A percentile compares a stretch with the other conserved stretches of the same genome.
Evolutionary conservation across 257 asterid species (phyloP).

Genomic region (Solanum corneliomulleri): DNA sequence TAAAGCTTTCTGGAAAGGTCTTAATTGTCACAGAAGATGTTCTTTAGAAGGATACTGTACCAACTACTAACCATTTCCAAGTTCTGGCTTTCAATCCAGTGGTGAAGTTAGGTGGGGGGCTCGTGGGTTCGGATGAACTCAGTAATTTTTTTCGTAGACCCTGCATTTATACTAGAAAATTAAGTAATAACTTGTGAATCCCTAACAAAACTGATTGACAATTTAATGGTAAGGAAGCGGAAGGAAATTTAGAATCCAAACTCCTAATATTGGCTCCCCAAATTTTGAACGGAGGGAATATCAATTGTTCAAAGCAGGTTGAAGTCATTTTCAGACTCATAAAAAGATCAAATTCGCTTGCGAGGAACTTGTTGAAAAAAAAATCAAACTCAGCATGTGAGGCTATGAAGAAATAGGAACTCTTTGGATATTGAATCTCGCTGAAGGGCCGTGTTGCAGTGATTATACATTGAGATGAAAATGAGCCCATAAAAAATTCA

Average conservation of each 20-base stretch:
- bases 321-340: background rate
- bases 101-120: no score
- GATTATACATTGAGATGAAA: background rate
- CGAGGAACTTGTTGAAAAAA: background rate
- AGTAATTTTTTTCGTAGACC: no score
- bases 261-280: no score
- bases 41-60: background rate
- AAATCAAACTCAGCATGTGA: background rate
- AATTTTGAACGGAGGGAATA: background rate
- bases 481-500: background rate
- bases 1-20: background rate
- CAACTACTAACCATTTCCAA: background rate
- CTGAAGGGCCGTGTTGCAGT: background rate
- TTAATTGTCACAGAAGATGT: background rate
- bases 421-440: background rate
- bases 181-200: no score
- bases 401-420: background rate
- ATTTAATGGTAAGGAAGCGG: no score
- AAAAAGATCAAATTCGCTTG: background rate
- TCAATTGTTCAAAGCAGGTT: background rate
- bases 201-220: no score
- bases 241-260: no score
- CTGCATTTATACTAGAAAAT: no score
- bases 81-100: background rate
- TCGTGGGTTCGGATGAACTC: no score